Percentiles rank a stretch among this genome's conserved stretches.
Evolutionary conservation across 768 basidiomycete species (phyloP).

Genomic region (Xerocomellus intermedius): DNA sequence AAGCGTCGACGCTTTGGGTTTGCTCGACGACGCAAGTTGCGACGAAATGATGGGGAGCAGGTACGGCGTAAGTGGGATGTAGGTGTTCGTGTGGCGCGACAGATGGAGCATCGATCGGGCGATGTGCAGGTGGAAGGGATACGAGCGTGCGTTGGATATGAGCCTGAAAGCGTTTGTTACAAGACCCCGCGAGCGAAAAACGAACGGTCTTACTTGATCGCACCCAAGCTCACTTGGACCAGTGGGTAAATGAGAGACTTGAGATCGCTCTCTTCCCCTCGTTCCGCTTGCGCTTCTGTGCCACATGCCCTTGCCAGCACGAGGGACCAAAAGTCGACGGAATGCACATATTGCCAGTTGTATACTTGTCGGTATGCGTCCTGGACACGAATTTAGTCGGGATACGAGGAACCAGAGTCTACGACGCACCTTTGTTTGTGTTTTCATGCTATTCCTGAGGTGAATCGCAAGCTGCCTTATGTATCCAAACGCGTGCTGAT

Average conservation of each 20-base stretch:
- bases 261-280: constrained; percentile 69
- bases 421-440: constrained; percentile 68
- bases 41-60: constrained; percentile 84
- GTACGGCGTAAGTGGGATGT: constrained; percentile 84
- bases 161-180: constrained; percentile 51
- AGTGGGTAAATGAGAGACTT: constrained; percentile 92
- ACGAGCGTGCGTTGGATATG: constrained; percentile 86
- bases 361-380: constrained; percentile 94
- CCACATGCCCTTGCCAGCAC: constrained; percentile 84
- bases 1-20: constrained; percentile 81
- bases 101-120: constrained; percentile 85
- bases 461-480: constrained; percentile 94
- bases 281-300: constrained; percentile 48
- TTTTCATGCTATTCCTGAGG: constrained; percentile 87
- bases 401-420: not conserved
- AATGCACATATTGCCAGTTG: constrained; percentile 98
- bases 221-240: constrained; percentile 90
- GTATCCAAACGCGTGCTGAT: constrained; percentile 95
- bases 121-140: constrained; percentile 93
- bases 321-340: constrained; percentile 92
- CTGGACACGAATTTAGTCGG: constrained; percentile 36
- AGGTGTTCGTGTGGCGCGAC: constrained; percentile 77
- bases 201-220: constrained; percentile 67
- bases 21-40: constrained; percentile 61
- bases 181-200: not conserved